These are phyloP conservation scores for Marasmius tenuissimus DNA, from an alignment of 1,284 basidiomycete species.

Conservation along the genomic window DNA sequence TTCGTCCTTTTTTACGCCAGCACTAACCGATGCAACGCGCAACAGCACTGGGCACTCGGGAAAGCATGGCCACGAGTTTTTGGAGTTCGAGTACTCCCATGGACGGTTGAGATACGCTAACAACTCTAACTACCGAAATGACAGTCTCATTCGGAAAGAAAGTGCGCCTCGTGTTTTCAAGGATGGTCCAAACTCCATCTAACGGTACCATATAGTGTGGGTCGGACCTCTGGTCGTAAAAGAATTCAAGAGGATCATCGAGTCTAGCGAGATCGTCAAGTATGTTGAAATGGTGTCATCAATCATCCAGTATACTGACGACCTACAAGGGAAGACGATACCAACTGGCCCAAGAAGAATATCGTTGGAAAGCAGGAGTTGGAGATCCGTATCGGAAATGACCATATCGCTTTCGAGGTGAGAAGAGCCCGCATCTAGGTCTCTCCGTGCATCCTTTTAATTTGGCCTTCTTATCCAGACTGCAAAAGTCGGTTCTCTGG, in stretches of 20 bases:
- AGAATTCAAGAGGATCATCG: slow-evolving; percentile 94
- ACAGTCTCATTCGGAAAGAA: slow-evolving; percentile 75
- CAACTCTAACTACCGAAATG: slow-evolving; percentile 99
- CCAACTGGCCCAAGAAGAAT: slow-evolving; percentile 98
- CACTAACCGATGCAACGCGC: slow-evolving; percentile 1
- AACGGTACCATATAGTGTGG: slow-evolving; percentile 70
- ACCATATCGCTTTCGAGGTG: slow-evolving; percentile 98
- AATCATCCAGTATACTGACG: slow-evolving; percentile 5
- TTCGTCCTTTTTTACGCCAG: slow-evolving; percentile 1
- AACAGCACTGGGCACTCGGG: slow-evolving; percentile 91
- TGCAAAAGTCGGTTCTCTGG: slow-evolving; percentile 94
- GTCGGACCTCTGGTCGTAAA: slow-evolving; percentile 88
- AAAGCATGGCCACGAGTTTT: slow-evolving; percentile 95
- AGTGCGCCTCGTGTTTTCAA: slow-evolving; percentile 56
- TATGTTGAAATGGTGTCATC: slow-evolving; percentile 36
- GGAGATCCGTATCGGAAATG: slow-evolving; percentile 91
- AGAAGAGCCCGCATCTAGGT: slow-evolving; percentile 25
- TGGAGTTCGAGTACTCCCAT: slow-evolving; percentile 98
- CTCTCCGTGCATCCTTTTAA: neutral
- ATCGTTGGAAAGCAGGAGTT: slow-evolving; percentile 97
- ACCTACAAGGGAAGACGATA: slow-evolving; percentile 86
- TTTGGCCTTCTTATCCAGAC: slow-evolving; percentile 55
- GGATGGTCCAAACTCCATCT: neutral
- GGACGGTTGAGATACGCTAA: slow-evolving; percentile 97
- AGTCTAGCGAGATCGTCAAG: slow-evolving; percentile 95